Conservation (phyloP, 192 early-diverging fungal species). For the Coemansia sp. region DNA sequence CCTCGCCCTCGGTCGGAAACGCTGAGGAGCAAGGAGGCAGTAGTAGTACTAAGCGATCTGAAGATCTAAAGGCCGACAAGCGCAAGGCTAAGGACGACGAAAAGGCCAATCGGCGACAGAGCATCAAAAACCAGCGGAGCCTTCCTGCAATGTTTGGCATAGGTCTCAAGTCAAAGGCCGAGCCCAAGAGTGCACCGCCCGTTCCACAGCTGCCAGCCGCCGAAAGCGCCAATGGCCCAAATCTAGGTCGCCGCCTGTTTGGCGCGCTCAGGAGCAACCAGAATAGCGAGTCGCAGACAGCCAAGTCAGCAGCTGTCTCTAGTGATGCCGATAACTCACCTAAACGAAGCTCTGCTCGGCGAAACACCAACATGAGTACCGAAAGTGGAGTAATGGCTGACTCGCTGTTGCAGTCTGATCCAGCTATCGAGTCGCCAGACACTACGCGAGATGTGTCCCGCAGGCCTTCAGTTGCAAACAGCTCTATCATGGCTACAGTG, state of each 20-base stretch:
- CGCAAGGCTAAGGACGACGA: constrained; percentile 25
- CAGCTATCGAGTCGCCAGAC: neutral
- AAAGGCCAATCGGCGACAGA: constrained; percentile 46
- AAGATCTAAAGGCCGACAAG: constrained; percentile 13
- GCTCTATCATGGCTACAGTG: neutral
- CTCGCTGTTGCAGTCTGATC: constrained; percentile 5
- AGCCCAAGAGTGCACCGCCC: constrained; percentile 31
- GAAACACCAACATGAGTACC: constrained; percentile 5
- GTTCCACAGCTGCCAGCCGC: constrained; percentile 34
- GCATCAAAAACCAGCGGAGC: constrained; percentile 53
- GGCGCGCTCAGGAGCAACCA: constrained; percentile 39
- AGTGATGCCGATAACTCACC: neutral
- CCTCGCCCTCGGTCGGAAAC: neutral
- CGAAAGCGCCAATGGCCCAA: constrained; percentile 7
- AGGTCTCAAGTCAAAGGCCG: constrained; percentile 32
- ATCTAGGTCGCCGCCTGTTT: constrained; percentile 44
- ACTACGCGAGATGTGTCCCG: neutral
- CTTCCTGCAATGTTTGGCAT: constrained; percentile 53
- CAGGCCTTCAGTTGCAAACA: neutral
- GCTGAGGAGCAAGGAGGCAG: neutral
- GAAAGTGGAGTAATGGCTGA: constrained; percentile 1
- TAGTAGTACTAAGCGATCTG: neutral
- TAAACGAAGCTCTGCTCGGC: constrained; percentile 2
- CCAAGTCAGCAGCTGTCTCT: neutral
- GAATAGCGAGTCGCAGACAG: constrained; percentile 9